These are phyloP conservation scores for Mucor saturninus DNA, from an alignment of 371 early-diverging fungal genomes.

Conservation along the genomic window DNA sequence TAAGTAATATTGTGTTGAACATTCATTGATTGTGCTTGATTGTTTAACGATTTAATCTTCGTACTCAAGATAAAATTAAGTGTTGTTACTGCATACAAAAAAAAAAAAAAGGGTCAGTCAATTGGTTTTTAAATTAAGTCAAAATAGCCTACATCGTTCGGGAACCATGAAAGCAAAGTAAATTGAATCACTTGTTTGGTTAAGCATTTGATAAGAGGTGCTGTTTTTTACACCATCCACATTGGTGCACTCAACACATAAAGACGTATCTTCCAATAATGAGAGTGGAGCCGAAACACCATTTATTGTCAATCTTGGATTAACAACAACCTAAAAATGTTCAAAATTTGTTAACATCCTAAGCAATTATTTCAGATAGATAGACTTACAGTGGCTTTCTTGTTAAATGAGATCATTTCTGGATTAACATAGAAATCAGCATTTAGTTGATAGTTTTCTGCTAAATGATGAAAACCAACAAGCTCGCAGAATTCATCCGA, in stretches of 20 bases:
- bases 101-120: not conserved
- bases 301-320: conserved; percentile 40
- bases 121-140: not conserved
- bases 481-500: conserved; percentile 47
- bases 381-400: conserved; percentile 38
- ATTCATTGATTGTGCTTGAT: not conserved
- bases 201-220: conserved; percentile 28
- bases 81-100: conserved; percentile 13
- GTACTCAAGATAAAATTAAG: conserved; percentile 36
- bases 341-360: not conserved
- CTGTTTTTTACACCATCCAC: conserved; percentile 32
- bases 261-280: conserved; percentile 43
- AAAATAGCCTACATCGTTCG: conserved; percentile 29
- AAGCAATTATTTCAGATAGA: not conserved
- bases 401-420: conserved; percentile 50
- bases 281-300: conserved; percentile 33
- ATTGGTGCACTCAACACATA: conserved; percentile 37
- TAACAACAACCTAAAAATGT: conserved; percentile 32
- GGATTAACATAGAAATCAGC: conserved; percentile 51
- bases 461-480: conserved; percentile 30
- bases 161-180: conserved; percentile 42
- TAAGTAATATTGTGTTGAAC: not conserved
- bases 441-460: conserved; percentile 42
- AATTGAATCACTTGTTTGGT: conserved; percentile 13
- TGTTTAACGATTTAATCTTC: conserved; percentile 34